Conservation (phyloP, 495 filamentous ascomycete genomes). For the Penicillium egyptiacum region DNA sequence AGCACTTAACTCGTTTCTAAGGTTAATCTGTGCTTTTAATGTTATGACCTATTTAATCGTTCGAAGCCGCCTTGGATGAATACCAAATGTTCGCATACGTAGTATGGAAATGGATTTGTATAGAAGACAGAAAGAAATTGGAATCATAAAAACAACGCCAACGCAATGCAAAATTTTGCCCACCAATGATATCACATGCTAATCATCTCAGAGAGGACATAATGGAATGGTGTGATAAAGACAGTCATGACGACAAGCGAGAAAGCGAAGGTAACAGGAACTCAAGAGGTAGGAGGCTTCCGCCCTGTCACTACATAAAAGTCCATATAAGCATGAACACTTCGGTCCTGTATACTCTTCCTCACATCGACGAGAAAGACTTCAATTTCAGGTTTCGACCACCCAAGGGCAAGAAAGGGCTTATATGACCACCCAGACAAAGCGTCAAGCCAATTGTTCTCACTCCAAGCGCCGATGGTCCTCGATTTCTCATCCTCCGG, state of each 20-base stretch:
- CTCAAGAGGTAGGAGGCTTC: slow-evolving; percentile 41
- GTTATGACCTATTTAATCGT: not conserved
- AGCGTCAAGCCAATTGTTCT: slow-evolving; percentile 43
- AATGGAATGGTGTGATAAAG: slow-evolving; percentile 18
- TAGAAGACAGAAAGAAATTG: slow-evolving; percentile 9
- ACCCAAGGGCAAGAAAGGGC: slow-evolving; percentile 42
- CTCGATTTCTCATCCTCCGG: slow-evolving; percentile 54
- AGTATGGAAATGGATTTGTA: not conserved
- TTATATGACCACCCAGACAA: slow-evolving; percentile 51
- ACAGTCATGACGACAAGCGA: slow-evolving; percentile 11
- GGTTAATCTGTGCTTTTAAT: not conserved
- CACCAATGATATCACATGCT: slow-evolving; percentile 40
- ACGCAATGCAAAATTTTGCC: slow-evolving; percentile 24
- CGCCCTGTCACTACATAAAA: slow-evolving; percentile 55
- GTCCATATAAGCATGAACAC: slow-evolving; percentile 56
- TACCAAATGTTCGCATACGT: not conserved
- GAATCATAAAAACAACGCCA: slow-evolving; percentile 20
- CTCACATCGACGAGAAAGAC: slow-evolving; percentile 61
- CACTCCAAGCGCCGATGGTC: slow-evolving; percentile 46
- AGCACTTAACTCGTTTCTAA: too few species aligned
- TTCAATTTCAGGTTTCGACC: slow-evolving; percentile 53
- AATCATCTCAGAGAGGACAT: slow-evolving; percentile 23
- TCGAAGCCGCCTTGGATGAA: not conserved
- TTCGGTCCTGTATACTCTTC: slow-evolving; percentile 52
- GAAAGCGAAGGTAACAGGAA: slow-evolving; percentile 1